Evolutionary conservation across 2,329 filamentous ascomycete genomes (phyloP), one percentile per base, ranked within the genome.

Genomic region (Ceratocystis cacaofunesta): DNA sequence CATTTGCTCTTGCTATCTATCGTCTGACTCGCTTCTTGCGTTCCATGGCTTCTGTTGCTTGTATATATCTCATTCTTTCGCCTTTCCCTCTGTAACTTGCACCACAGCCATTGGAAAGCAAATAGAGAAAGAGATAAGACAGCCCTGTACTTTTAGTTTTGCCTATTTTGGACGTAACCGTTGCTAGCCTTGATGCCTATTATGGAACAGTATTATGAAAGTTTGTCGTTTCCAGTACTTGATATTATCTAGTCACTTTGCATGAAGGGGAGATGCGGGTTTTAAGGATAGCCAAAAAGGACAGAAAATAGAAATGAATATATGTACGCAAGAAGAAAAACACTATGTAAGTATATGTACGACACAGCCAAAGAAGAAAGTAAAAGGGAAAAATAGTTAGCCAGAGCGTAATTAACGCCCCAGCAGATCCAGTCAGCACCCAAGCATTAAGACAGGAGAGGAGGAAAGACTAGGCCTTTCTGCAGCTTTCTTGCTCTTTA

Each of bases 121-220:
- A 19, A 48, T 7, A 17, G 19, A 22, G 48, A 52, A 2, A 22
- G 25, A 55, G 50, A 55, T 2, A 30, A 19, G 30, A n/a, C 15
- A 58, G 30, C 55, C 55, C 8, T 58, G 55, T 58, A 58, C 55
- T 58, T 58, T 58, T 58, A 58, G 28, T 19, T 58, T 58, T 36
- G 5, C 28, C 28, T 28, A 28, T n/a, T 58, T n/a, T 58, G 15
- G 30, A 30, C 55, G 15, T 3, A 36, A 30, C 48, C 19, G 55
- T 30, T 28, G 19, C 32, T 6, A 25, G 12, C 30, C 55, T 58
- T 58, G 55, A n/a, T 58, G 17, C 19, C n/a, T 36, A 8, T 58
- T 36, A 32, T 63, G 44, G 12, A 52, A 48, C n/a, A 30, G 30
- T 6, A 19, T 25, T 12, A 52, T 52, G 22, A 28, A 41, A 15